Percentiles rank a stretch among this genome's conserved stretches.
Evolutionary conservation across 1,284 basidiomycete genomes (phyloP).

Genomic region (Rhodotorula glutinis): DNA sequence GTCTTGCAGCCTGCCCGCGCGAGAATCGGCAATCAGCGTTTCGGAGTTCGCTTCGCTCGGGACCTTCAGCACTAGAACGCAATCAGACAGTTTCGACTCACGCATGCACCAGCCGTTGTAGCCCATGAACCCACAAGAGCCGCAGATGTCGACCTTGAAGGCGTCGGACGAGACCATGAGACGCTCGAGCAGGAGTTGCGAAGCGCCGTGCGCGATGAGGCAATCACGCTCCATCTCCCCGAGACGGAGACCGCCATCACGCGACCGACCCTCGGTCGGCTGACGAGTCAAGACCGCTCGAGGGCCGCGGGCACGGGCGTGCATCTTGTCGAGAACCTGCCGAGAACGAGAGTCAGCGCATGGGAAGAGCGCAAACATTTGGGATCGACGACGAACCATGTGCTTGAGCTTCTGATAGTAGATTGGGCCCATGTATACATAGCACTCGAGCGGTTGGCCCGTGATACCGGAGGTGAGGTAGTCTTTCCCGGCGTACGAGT

Average conservation of each 20-base stretch:
- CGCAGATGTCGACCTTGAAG: slow-evolving; percentile 94
- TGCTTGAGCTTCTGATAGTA: slow-evolving; percentile 54
- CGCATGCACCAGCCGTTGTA: slow-evolving; percentile 59
- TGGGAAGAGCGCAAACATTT: too few relatives aligned
- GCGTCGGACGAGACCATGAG: slow-evolving; percentile 86
- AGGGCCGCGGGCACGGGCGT: slow-evolving; percentile 89
- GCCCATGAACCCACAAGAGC: slow-evolving; percentile 89
- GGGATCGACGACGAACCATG: slow-evolving; percentile 49
- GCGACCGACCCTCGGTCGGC: slow-evolving; percentile 95
- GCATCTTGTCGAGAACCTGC: slow-evolving; percentile 74
- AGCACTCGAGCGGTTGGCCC: slow-evolving; percentile 91
- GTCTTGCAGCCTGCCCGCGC: slow-evolving; percentile 68
- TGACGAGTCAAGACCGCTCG: slow-evolving; percentile 95
- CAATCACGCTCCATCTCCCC: slow-evolving; percentile 99
- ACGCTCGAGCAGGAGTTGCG: slow-evolving; percentile 89
- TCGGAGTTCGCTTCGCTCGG: too few relatives aligned
- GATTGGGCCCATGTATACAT: slow-evolving; percentile 98
- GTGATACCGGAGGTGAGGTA: slow-evolving; percentile 98
- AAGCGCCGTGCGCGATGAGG: slow-evolving; percentile 68
- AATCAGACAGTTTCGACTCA: too few relatives aligned
- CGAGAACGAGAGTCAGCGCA: slow-evolving; percentile 16
- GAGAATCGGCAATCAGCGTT: background rate
- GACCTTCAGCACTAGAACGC: too few relatives aligned
- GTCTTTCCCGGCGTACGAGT: slow-evolving; percentile 96
- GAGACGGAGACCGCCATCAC: slow-evolving; percentile 93